Evolutionary conservation across 2,329 filamentous ascomycete genomes (phyloP).

Genomic region (Talaromyces rugulosus): DNA sequence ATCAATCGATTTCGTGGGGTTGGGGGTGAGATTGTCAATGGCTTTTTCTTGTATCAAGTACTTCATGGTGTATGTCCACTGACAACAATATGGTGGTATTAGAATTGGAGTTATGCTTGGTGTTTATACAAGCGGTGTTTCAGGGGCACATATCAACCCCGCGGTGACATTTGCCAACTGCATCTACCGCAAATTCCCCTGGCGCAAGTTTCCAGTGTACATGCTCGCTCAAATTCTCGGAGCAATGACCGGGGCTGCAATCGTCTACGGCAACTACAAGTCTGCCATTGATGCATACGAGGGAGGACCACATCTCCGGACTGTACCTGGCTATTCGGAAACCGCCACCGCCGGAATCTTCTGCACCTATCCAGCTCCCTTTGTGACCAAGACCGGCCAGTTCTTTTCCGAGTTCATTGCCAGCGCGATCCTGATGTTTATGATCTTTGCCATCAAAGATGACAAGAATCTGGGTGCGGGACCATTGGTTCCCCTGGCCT

Average conservation of each 20-base stretch:
- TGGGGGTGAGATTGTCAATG: slow-evolving; percentile 38
- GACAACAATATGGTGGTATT: background rate
- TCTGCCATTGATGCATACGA: slow-evolving; percentile 63
- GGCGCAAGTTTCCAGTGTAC: slow-evolving; percentile 67
- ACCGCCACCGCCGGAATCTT: slow-evolving; percentile 67
- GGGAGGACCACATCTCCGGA: slow-evolving; percentile 55
- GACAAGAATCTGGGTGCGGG: slow-evolving; percentile 50
- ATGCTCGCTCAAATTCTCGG: slow-evolving; percentile 62
- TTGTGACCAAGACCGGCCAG: slow-evolving; percentile 62
- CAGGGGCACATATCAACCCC: slow-evolving; percentile 65
- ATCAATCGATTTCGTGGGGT: slow-evolving; percentile 52
- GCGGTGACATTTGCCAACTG: slow-evolving; percentile 69
- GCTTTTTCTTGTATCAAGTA: slow-evolving; percentile 5
- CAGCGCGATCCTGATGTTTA: slow-evolving; percentile 64
- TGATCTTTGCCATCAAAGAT: slow-evolving; percentile 64
- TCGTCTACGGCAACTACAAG: slow-evolving; percentile 62
- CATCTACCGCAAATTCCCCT: slow-evolving; percentile 63
- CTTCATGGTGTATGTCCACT: slow-evolving; percentile 9
- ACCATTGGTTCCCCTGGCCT: slow-evolving; percentile 53
- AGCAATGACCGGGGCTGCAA: slow-evolving; percentile 58
- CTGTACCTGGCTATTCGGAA: slow-evolving; percentile 52
- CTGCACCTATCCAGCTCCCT: slow-evolving; percentile 61
- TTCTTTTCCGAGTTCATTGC: slow-evolving; percentile 71
- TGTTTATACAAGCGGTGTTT: slow-evolving; percentile 57
- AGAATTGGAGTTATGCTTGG: slow-evolving; percentile 66